These are phyloP conservation scores for Monoraphidium neglectum DNA, from an alignment of 139 green algal genomes.

Conservation along the genomic window DNA sequence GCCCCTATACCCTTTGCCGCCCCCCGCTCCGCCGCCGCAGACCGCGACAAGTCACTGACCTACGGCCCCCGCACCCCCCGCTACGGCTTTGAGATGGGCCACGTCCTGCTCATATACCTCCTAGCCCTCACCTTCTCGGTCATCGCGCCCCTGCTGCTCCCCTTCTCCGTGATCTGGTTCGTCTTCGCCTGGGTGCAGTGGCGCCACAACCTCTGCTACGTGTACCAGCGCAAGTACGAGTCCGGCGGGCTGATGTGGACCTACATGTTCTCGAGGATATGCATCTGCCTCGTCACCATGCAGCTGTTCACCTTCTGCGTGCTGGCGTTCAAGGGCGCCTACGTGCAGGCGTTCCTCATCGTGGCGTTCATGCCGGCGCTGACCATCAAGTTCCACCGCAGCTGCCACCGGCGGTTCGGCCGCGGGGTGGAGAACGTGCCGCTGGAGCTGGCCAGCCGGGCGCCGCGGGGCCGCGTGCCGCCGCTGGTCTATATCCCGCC, in stretches of 20 bases:
- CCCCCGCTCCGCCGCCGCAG: neutral
- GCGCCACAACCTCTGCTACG: constrained; percentile 55
- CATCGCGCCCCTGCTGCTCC: constrained; percentile 69
- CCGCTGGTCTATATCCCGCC: constrained; percentile 45
- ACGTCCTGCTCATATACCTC: constrained; percentile 56
- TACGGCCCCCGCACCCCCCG: constrained; percentile 34
- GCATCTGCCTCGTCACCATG: constrained; percentile 44
- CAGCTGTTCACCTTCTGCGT: constrained; percentile 69
- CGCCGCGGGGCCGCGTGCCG: constrained; percentile 19
- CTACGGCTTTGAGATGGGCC: constrained; percentile 51
- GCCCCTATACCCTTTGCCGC: too few species aligned
- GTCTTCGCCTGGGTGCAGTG: constrained; percentile 40
- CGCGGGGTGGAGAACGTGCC: constrained; percentile 34
- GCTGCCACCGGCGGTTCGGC: constrained; percentile 35
- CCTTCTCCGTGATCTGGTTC: constrained; percentile 62
- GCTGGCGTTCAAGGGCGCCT: constrained; percentile 65
- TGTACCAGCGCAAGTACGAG: constrained; percentile 70
- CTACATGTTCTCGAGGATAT: constrained; percentile 51
- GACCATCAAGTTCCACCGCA: constrained; percentile 65
- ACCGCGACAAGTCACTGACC: constrained; percentile 17
- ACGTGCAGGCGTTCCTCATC: constrained; percentile 61
- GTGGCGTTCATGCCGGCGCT: constrained; percentile 64
- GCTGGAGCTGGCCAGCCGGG: constrained; percentile 35
- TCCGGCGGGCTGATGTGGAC: constrained; percentile 61
- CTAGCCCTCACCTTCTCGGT: constrained; percentile 53